Evolutionary conservation across 352 stramenopile species (phyloP).

Genomic region (Pythium biforme): DNA sequence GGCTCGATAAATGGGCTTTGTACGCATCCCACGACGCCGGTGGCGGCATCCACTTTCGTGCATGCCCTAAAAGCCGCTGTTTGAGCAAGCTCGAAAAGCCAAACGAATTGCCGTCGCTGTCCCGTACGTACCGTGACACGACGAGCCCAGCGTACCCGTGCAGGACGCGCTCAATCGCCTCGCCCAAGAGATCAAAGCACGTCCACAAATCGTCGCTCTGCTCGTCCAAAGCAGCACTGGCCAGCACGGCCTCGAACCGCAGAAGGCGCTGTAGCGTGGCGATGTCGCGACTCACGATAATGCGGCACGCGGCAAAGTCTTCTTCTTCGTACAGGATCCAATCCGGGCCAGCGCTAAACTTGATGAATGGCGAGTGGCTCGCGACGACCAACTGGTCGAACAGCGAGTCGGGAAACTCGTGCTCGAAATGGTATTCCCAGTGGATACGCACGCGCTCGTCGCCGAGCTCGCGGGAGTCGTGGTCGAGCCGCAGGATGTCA

Average conservation of each 20-base stretch:
- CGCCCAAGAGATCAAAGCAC: too few species aligned
- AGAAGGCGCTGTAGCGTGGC: too few species aligned
- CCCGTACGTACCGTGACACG: not conserved
- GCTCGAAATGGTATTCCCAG: constrained; percentile 16
- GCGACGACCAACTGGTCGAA: not conserved
- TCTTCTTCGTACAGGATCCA: too few species aligned
- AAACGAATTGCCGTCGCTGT: not conserved
- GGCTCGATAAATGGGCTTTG: not conserved
- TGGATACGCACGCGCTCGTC: constrained; percentile 8
- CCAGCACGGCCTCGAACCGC: too few species aligned
- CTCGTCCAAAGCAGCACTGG: too few species aligned
- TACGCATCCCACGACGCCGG: not conserved
- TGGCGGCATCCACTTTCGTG: not conserved
- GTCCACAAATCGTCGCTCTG: too few species aligned
- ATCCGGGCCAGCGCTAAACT: too few species aligned
- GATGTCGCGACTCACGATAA: too few species aligned
- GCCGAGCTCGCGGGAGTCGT: not conserved
- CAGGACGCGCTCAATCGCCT: too few species aligned
- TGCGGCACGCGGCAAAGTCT: too few species aligned
- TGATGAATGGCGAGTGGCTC: not conserved
- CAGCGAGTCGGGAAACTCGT: not conserved
- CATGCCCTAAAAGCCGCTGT: too few species aligned
- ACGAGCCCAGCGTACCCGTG: too few species aligned
- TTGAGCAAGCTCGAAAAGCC: not conserved
- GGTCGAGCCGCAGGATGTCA: not conserved